Evolutionary conservation across 164 flowering plant species (phyloP).

Genomic region (Nymphaea colorata): DNA sequence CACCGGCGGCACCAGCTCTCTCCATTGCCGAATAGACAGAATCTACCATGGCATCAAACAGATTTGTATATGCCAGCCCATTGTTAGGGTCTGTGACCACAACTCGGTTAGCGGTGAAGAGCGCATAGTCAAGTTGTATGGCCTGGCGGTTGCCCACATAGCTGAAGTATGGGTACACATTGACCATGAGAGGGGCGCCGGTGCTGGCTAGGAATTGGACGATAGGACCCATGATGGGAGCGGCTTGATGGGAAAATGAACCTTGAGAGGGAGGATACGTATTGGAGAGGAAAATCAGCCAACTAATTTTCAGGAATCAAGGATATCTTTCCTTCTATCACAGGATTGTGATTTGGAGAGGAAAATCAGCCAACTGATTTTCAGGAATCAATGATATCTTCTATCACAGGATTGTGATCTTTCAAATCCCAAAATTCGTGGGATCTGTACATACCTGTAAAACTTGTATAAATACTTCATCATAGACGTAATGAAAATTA

Average conservation of each 20-base stretch:
- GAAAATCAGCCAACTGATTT: too few relatives aligned
- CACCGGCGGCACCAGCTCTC: neutral
- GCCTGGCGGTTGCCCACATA: constrained; percentile 1
- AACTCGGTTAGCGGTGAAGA: constrained; percentile 1
- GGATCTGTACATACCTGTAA: too few relatives aligned
- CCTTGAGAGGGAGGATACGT: constrained; percentile 27
- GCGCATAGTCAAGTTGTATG: constrained; percentile 7
- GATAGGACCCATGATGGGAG: constrained; percentile 10
- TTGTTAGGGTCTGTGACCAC: neutral
- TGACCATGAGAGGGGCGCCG: constrained; percentile 20
- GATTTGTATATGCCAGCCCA: neutral
- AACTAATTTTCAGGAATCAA: too few relatives aligned
- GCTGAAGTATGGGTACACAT: constrained; percentile 32
- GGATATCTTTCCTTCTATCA: too few relatives aligned
- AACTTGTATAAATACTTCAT: too few relatives aligned
- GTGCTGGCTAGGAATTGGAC: constrained; percentile 9
- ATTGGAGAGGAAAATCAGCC: too few relatives aligned
- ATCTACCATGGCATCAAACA: constrained; percentile 11
- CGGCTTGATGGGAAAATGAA: constrained; percentile 5
- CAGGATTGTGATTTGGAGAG: too few relatives aligned
- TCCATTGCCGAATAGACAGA: constrained; percentile 7
- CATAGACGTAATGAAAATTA: too few relatives aligned
- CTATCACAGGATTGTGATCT: too few relatives aligned
- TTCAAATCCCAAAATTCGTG: too few relatives aligned
- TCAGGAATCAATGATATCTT: too few relatives aligned